A percentile compares a stretch with the other conserved stretches of the same genome.
phyloP scores from a whole-genome alignment of 108 stramenopile genomes.

The Fragilariopsis cylindrus region DNA sequence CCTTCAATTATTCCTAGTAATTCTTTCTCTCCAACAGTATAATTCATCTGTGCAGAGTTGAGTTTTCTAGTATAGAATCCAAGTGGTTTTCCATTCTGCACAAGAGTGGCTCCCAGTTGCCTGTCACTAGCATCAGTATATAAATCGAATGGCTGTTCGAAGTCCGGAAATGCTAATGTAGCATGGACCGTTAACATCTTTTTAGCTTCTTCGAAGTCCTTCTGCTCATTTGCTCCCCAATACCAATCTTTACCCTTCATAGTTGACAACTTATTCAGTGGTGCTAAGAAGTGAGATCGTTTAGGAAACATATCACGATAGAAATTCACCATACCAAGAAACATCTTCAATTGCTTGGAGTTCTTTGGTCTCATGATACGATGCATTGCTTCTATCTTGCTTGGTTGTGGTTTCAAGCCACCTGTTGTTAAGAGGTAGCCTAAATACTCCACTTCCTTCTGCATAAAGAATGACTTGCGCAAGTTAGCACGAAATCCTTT shows the following conservation, averaged over 20 bases:
- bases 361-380: too few relatives aligned
- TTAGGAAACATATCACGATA: constrained; percentile 52
- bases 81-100: constrained; percentile 39
- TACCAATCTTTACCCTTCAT: constrained; percentile 21
- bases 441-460: too few relatives aligned
- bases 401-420: too few relatives aligned
- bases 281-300: constrained; percentile 42
- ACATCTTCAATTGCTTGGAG: constrained; percentile 21
- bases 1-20: constrained; percentile 51
- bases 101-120: constrained; percentile 46
- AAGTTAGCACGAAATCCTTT: too few relatives aligned
- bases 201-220: constrained; percentile 50
- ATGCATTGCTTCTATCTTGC: too few relatives aligned
- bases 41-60: constrained; percentile 34
- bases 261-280: constrained; percentile 34
- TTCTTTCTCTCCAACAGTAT: constrained; percentile 46
- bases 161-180: constrained; percentile 48
- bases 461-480: too few relatives aligned
- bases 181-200: constrained; percentile 34
- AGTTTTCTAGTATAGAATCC: constrained; percentile 50
- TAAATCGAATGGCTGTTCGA: constrained; percentile 30
- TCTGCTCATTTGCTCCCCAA: constrained; percentile 38
- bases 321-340: constrained; percentile 47
- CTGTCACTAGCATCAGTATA: constrained; percentile 34
- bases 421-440: too few relatives aligned